Conservation (phyloP, 805 yeast species). For the Metahyphopichia silvanorum region DNA sequence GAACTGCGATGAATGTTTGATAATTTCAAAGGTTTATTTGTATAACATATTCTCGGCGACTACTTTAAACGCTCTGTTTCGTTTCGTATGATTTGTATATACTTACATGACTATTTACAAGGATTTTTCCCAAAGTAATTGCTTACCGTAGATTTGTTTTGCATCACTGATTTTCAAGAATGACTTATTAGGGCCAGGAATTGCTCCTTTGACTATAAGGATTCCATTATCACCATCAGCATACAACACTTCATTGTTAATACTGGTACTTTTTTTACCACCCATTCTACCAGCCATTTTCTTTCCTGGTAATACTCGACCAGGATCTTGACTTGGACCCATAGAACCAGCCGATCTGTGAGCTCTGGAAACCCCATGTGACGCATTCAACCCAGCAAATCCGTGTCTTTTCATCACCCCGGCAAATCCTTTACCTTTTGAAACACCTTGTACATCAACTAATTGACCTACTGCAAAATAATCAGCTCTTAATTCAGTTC, state of each 20-base stretch:
- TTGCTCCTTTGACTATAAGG: constrained; percentile 80
- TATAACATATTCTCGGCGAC: constrained; percentile 2
- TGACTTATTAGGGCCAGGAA: constrained; percentile 84
- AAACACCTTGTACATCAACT: constrained; percentile 73
- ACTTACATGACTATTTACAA: constrained; percentile 1
- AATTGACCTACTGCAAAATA: constrained; percentile 80
- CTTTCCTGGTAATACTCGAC: constrained; percentile 93
- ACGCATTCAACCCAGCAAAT: constrained; percentile 82
- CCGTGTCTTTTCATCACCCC: constrained; percentile 98
- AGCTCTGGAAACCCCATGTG: constrained; percentile 92
- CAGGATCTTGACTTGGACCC: constrained; percentile 95
- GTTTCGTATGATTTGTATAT: constrained; percentile 2
- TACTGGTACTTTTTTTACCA: constrained; percentile 64
- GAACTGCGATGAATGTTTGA: background rate
- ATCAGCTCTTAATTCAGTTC: constrained; percentile 77
- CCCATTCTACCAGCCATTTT: constrained; percentile 99
- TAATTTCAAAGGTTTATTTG: background rate
- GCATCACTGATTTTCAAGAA: constrained; percentile 79
- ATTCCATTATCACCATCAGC: constrained; percentile 80
- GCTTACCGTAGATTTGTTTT: constrained; percentile 47
- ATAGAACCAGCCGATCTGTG: constrained; percentile 97
- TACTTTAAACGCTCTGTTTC: constrained; percentile 3
- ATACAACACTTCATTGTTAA: constrained; percentile 72
- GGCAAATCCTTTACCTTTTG: constrained; percentile 95
- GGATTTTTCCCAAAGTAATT: constrained; percentile 9